A percentile compares a stretch with the other conserved stretches of the same genome.
phyloP scores from a whole-genome alignment of 805 yeast species.

The Wickerhamiella sergipiensis region DNA sequence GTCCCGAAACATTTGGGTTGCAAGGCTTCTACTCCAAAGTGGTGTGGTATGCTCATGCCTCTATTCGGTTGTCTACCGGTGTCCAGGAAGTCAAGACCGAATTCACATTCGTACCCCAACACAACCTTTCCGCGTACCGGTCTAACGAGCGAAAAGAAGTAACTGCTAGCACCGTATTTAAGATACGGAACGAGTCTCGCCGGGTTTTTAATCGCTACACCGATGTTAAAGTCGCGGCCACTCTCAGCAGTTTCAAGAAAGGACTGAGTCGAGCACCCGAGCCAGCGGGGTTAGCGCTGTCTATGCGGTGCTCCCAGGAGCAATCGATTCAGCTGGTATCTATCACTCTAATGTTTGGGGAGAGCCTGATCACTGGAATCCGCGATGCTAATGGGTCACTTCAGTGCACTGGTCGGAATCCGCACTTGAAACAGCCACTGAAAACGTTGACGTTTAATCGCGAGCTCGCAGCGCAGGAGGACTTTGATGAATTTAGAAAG shows the following conservation, averaged over 20 bases:
- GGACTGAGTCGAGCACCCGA: neutral
- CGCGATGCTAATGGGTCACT: neutral
- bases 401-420: neutral
- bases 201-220: neutral
- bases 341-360: neutral
- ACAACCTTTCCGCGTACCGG: neutral
- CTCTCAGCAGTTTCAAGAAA: neutral
- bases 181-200: neutral
- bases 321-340: neutral
- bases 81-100: neutral
- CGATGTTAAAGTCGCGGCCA: neutral
- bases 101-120: neutral
- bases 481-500: neutral
- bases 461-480: neutral
- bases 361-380: neutral
- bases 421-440: neutral
- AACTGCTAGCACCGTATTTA: neutral
- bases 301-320: neutral
- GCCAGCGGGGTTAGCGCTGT: neutral
- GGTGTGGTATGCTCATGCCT: neutral
- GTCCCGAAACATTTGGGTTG: neutral
- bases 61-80: neutral
- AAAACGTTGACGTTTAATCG: neutral
- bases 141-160: neutral
- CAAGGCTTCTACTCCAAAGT: neutral